These are phyloP conservation scores for Zopfochytrium polystomum DNA, from an alignment of 371 early-diverging fungal genomes.

Conservation along the genomic window DNA sequence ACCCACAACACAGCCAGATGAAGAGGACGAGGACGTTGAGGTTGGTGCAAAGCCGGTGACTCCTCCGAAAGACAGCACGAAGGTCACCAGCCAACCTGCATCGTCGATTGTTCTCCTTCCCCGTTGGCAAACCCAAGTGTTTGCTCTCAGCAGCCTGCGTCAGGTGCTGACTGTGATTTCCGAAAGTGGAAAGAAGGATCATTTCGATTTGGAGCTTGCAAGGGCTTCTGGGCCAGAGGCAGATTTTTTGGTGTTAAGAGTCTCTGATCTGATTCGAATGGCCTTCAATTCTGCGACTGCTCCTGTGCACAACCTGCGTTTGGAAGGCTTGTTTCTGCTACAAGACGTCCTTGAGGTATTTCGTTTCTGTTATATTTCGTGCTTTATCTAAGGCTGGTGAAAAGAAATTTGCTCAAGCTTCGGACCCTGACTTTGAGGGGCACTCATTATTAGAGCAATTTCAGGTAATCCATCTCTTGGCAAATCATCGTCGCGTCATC, in stretches of 20 bases:
- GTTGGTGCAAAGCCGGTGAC: not conserved
- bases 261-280: slow-evolving; percentile 79
- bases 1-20: slow-evolving; percentile 11
- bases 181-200: slow-evolving; percentile 58
- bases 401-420: slow-evolving; percentile 45
- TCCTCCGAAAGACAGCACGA: not conserved
- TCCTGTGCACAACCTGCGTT: slow-evolving; percentile 70
- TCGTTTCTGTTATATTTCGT: slow-evolving; percentile 69
- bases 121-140: slow-evolving; percentile 82
- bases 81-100: slow-evolving; percentile 52
- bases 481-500: not conserved
- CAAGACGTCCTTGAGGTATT: slow-evolving; percentile 63
- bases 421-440: slow-evolving; percentile 80
- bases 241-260: slow-evolving; percentile 72
- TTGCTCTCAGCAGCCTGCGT: slow-evolving; percentile 74
- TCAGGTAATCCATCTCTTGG: slow-evolving; percentile 48
- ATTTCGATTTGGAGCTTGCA: slow-evolving; percentile 68
- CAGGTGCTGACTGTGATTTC: slow-evolving; percentile 61
- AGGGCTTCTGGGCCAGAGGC: slow-evolving; percentile 45
- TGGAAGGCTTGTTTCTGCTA: slow-evolving; percentile 72
- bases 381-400: slow-evolving; percentile 30
- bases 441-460: slow-evolving; percentile 81
- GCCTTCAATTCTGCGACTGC: slow-evolving; percentile 86
- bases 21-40: slow-evolving; percentile 30
- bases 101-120: slow-evolving; percentile 59